phyloP scores from a whole-genome alignment of 495 filamentous ascomycete species.

The Penicillium salamii region DNA sequence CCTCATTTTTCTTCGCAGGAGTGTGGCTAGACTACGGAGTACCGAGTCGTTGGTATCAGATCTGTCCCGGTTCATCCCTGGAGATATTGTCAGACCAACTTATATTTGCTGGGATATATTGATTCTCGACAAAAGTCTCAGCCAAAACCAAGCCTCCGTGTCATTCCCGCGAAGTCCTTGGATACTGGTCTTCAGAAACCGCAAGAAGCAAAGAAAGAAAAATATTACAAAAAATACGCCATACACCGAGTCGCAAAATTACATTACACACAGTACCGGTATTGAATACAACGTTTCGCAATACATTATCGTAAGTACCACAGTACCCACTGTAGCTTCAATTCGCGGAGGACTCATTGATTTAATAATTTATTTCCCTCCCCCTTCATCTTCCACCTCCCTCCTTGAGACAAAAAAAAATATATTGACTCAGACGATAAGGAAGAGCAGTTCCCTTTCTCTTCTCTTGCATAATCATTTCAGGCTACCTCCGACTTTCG shows the following conservation, averaged over 20 bases:
- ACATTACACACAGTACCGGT: slow-evolving; percentile 5
- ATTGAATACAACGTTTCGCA: background rate
- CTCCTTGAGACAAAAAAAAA: background rate
- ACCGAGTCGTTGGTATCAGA: no score
- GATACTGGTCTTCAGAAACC: background rate
- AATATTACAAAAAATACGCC: background rate
- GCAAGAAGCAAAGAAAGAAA: background rate
- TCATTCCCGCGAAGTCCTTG: no score
- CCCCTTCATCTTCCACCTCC: slow-evolving; percentile 7
- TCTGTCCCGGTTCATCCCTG: background rate
- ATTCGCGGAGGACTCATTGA: slow-evolving; percentile 27
- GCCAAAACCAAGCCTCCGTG: no score
- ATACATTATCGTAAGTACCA: slow-evolving; percentile 16
- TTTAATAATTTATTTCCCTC: slow-evolving; percentile 25
- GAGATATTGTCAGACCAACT: background rate
- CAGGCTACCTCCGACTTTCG: slow-evolving; percentile 12
- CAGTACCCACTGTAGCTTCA: slow-evolving; percentile 32
- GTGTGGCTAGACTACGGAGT: background rate
- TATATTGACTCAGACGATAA: slow-evolving; percentile 12
- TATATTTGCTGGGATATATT: background rate
- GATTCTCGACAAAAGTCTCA: background rate
- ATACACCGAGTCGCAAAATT: background rate
- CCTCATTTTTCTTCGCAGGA: background rate
- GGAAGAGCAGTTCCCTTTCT: slow-evolving; percentile 28
- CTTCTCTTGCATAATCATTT: slow-evolving; percentile 31